Percentiles rank a stretch among this genome's conserved stretches.
Evolutionary conservation across 2,329 filamentous ascomycete species (phyloP).

Genomic region (Colletotrichum sp.): DNA sequence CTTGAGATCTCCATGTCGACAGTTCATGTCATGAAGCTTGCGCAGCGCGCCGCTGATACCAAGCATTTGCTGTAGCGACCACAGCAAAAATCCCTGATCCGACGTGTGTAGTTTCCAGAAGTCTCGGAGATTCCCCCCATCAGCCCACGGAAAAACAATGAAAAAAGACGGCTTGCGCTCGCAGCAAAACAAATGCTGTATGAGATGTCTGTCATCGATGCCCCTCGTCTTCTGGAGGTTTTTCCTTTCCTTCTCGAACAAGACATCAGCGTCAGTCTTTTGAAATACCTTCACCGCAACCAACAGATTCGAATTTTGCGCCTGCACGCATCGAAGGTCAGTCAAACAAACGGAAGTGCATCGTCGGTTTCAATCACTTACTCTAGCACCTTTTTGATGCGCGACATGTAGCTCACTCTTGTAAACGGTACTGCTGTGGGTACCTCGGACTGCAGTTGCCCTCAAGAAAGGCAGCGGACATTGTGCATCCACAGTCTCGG

Average conservation of each 20-base stretch:
- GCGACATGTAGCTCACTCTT: background rate
- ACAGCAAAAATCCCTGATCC: background rate
- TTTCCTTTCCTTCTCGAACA: background rate
- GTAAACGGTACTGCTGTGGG: background rate
- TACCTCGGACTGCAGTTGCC: background rate
- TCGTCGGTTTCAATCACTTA: too few relatives aligned
- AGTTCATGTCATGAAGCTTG: background rate
- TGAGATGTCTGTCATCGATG: background rate
- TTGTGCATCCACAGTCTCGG: background rate
- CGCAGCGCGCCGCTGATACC: background rate
- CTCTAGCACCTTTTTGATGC: background rate
- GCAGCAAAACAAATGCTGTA: background rate
- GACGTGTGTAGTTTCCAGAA: background rate
- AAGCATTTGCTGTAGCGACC: background rate
- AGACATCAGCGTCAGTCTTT: too few relatives aligned
- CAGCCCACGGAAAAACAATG: constrained; percentile 4
- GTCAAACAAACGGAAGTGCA: too few relatives aligned
- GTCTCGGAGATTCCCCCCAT: background rate
- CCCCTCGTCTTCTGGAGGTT: background rate
- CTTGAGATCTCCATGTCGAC: constrained; percentile 6
- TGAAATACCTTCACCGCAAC: background rate
- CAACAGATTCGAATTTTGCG: background rate
- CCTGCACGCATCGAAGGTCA: too few relatives aligned
- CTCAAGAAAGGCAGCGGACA: background rate
- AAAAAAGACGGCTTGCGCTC: background rate